Percentiles rank a stretch among this genome's conserved stretches.
phyloP scores from a whole-genome alignment of 495 filamentous ascomycete species.

The Trichodelitschia bisporula region DNA sequence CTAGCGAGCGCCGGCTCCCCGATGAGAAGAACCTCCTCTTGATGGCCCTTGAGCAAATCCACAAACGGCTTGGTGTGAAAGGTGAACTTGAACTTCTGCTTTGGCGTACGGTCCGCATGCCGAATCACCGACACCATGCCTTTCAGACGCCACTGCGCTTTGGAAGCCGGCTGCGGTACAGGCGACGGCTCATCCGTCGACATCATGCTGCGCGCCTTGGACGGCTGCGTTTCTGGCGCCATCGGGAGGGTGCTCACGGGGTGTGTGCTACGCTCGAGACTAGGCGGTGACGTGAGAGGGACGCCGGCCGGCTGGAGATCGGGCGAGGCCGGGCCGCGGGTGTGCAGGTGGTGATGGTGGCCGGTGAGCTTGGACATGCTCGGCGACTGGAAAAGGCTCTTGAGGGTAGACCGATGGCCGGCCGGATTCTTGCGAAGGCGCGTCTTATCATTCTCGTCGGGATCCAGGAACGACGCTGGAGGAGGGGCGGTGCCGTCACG shows the following conservation, averaged over 20 bases:
- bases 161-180: slow-evolving; percentile 60
- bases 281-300: slow-evolving; percentile 27
- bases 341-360: slow-evolving; percentile 15
- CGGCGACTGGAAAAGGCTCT: slow-evolving; percentile 33
- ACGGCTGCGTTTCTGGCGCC: neutral
- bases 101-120: slow-evolving; percentile 90
- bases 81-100: slow-evolving; percentile 98
- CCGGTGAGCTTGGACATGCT: slow-evolving; percentile 35
- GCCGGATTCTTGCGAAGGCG: no score
- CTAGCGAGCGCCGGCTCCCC: slow-evolving; percentile 76
- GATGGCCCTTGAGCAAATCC: slow-evolving; percentile 75
- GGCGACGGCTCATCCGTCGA: slow-evolving; percentile 3
- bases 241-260: neutral
- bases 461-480: no score
- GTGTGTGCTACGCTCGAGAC: slow-evolving; percentile 22
- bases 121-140: slow-evolving; percentile 94
- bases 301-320: slow-evolving; percentile 19
- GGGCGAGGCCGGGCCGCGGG: slow-evolving; percentile 17
- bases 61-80: slow-evolving; percentile 95
- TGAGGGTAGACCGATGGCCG: no score
- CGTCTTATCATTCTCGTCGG: no score
- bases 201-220: neutral
- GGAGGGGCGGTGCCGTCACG: slow-evolving; percentile 24
- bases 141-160: slow-evolving; percentile 93
- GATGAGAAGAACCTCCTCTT: slow-evolving; percentile 87